Evolutionary conservation across 805 yeast species (phyloP).

Genomic region (Saturnispora diversa): DNA sequence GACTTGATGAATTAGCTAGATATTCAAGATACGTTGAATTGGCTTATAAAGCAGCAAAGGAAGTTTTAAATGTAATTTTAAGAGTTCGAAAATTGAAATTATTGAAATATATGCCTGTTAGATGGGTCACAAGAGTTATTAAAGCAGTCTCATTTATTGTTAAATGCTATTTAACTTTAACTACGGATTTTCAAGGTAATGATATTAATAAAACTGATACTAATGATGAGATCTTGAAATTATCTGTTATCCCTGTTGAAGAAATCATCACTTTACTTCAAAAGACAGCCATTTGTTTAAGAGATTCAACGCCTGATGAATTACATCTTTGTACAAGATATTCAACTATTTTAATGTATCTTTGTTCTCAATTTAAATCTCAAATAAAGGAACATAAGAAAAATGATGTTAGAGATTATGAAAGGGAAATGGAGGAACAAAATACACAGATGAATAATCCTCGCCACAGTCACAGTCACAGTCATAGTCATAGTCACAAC

Average conservation of each 20-base stretch:
- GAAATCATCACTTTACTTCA: conserved; percentile 63
- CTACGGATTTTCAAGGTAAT: conserved; percentile 23
- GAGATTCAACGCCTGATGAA: conserved; percentile 86
- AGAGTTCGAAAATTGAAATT: conserved; percentile 57
- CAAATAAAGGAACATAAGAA: conserved; percentile 21
- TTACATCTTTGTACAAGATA: conserved; percentile 76
- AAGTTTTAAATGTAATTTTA: conserved; percentile 61
- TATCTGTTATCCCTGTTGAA: conserved; percentile 60
- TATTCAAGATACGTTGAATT: conserved; percentile 71
- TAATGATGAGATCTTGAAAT: conserved; percentile 32
- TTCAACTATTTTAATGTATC: conserved; percentile 65
- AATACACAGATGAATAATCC: neutral
- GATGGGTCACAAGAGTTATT: conserved; percentile 83
- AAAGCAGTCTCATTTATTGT: conserved; percentile 86
- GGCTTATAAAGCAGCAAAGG: conserved; percentile 80
- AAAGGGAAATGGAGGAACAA: conserved; percentile 9
- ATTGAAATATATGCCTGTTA: conserved; percentile 76
- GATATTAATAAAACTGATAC: conserved; percentile 2
- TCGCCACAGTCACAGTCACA: too few relatives aligned
- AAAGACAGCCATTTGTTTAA: conserved; percentile 59
- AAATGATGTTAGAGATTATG: conserved; percentile 11
- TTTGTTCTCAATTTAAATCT: conserved; percentile 66
- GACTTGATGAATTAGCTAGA: conserved; percentile 61
- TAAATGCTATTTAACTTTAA: conserved; percentile 67
- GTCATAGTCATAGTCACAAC: too few relatives aligned